phyloP scores from a whole-genome alignment of 495 filamentous ascomycete genomes.

The Neurospora sp. region DNA sequence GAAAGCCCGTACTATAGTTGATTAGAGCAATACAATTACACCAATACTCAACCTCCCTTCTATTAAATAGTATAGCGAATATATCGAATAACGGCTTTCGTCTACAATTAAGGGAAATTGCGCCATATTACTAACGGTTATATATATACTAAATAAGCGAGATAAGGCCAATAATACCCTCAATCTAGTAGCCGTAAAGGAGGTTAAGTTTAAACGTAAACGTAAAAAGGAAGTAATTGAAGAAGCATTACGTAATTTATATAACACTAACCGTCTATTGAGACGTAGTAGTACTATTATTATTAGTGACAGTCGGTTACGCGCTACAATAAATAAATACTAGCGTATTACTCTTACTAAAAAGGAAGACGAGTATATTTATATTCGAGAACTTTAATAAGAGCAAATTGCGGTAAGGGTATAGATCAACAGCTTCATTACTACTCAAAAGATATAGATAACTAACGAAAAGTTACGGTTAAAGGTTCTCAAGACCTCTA shows the following conservation, averaged over 20 bases:
- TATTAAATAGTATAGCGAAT: no score
- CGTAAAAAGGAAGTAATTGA: neutral
- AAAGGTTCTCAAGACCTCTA: neutral
- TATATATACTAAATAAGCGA: no score
- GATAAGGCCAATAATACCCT: neutral
- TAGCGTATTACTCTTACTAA: neutral
- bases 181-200: neutral
- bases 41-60: no score
- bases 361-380: neutral
- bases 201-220: neutral
- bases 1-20: no score
- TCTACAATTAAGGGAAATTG: no score
- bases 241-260: neutral
- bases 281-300: neutral
- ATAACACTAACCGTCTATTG: neutral
- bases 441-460: neutral
- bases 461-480: neutral
- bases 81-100: no score
- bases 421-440: neutral
- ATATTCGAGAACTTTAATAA: neutral
- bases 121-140: no score
- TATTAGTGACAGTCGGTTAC: neutral
- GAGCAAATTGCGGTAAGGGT: no score
- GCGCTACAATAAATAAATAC: neutral
- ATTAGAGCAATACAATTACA: no score